These are phyloP conservation scores for Rhizomucor miehei DNA, from an alignment of 371 early-diverging fungal species.

Conservation along the genomic window DNA sequence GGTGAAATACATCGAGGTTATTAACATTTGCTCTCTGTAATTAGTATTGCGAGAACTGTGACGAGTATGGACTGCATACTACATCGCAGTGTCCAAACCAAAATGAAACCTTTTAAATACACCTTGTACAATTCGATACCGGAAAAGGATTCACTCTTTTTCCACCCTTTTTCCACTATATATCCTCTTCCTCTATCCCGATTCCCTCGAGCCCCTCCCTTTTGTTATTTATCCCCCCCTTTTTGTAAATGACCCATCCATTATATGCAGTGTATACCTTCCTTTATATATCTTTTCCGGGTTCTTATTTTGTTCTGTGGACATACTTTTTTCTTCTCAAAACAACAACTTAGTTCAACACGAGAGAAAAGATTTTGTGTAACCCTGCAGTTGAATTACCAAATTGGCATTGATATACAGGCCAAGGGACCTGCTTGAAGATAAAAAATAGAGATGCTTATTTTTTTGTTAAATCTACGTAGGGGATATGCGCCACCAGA, in stretches of 20 bases:
- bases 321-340: background rate
- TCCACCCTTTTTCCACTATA: background rate
- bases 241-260: constrained; percentile 1
- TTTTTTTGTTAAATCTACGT: too few species aligned
- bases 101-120: constrained; percentile 54
- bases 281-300: constrained; percentile 6
- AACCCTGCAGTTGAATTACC: too few species aligned
- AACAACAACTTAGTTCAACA: background rate
- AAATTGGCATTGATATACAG: too few species aligned
- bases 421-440: too few species aligned
- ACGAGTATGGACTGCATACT: constrained; percentile 59
- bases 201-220: background rate
- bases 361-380: background rate
- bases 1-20: background rate
- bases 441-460: too few species aligned
- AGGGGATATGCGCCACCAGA: too few species aligned
- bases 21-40: background rate
- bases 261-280: constrained; percentile 1
- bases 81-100: constrained; percentile 71
- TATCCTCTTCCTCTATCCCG: constrained; percentile 1
- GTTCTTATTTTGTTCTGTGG: background rate
- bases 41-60: constrained; percentile 74
- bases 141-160: constrained; percentile 1
- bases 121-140: constrained; percentile 1
- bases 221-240: too few species aligned